Evolutionary conservation across 768 basidiomycete genomes (phyloP).

Genomic region (Mycena galericulata): DNA sequence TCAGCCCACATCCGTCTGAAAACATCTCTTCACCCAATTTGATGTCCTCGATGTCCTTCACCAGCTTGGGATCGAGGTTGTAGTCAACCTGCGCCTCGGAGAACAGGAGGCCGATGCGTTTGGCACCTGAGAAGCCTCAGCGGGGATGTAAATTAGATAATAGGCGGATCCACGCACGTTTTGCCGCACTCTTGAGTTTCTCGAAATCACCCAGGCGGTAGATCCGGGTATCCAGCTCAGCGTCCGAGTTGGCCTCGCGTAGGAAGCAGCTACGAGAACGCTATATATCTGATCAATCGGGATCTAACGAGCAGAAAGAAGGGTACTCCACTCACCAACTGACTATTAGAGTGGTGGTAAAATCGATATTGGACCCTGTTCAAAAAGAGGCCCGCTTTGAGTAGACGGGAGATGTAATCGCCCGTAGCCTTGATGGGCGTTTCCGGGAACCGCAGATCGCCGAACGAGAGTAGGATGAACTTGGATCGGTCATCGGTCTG

Average conservation of each 20-base stretch:
- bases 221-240: slow-evolving; percentile 68
- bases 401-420: slow-evolving; percentile 68
- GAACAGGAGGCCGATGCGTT: slow-evolving; percentile 76
- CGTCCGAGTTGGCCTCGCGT: slow-evolving; percentile 63
- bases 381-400: slow-evolving; percentile 66
- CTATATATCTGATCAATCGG: slow-evolving; percentile 45
- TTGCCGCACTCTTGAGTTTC: slow-evolving; percentile 72
- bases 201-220: slow-evolving; percentile 70
- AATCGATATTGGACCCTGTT: slow-evolving; percentile 74
- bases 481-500: slow-evolving; percentile 66
- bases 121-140: slow-evolving; percentile 61
- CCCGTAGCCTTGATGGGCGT: slow-evolving; percentile 58
- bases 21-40: slow-evolving; percentile 67
- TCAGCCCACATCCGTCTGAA: slow-evolving; percentile 79
- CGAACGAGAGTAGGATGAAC: slow-evolving; percentile 68
- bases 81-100: slow-evolving; percentile 73
- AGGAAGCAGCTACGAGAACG: slow-evolving; percentile 74
- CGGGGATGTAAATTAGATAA: background rate
- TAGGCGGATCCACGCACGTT: slow-evolving; percentile 55
- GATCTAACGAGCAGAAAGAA: background rate
- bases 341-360: slow-evolving; percentile 80
- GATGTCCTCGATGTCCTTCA: slow-evolving; percentile 71
- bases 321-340: slow-evolving; percentile 63
- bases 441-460: slow-evolving; percentile 66
- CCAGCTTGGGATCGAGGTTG: slow-evolving; percentile 59